These are phyloP conservation scores for Penicillium sp. DNA, from an alignment of 2,329 filamentous ascomycete species.

Conservation along the genomic window DNA sequence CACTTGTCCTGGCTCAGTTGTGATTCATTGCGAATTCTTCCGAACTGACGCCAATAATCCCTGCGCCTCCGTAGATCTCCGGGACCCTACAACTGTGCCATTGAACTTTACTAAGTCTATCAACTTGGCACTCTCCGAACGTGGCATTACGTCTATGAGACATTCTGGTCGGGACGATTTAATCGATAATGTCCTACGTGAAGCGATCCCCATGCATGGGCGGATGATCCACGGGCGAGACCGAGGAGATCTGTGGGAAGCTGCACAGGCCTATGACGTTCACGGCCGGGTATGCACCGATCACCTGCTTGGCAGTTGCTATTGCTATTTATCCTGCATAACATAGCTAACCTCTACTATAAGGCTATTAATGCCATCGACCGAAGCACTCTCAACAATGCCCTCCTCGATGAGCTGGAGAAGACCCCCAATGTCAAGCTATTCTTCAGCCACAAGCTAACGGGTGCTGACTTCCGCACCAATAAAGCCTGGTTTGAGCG, in stretches of 20 bases:
- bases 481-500: constrained; percentile 82
- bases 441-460: constrained; percentile 88
- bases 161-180: constrained; percentile 59
- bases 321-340: constrained; percentile 4
- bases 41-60: constrained; percentile 13
- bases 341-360: neutral
- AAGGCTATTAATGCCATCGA: constrained; percentile 81
- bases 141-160: constrained; percentile 80
- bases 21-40: constrained; percentile 10
- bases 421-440: constrained; percentile 79
- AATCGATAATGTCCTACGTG: constrained; percentile 62
- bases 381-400: constrained; percentile 70
- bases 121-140: constrained; percentile 86
- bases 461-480: constrained; percentile 71
- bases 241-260: constrained; percentile 61
- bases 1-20: neutral
- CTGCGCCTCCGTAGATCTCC: constrained; percentile 58
- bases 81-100: constrained; percentile 70
- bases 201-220: constrained; percentile 85
- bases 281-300: constrained; percentile 62
- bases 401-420: constrained; percentile 73
- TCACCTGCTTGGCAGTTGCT: constrained; percentile 2
- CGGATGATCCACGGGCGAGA: constrained; percentile 84
- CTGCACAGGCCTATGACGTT: constrained; percentile 80
- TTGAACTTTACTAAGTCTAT: constrained; percentile 98